Base-by-base conservation (phyloP, 1,139 yeast genomes). In the Geotrichum carabidarum region DNA sequence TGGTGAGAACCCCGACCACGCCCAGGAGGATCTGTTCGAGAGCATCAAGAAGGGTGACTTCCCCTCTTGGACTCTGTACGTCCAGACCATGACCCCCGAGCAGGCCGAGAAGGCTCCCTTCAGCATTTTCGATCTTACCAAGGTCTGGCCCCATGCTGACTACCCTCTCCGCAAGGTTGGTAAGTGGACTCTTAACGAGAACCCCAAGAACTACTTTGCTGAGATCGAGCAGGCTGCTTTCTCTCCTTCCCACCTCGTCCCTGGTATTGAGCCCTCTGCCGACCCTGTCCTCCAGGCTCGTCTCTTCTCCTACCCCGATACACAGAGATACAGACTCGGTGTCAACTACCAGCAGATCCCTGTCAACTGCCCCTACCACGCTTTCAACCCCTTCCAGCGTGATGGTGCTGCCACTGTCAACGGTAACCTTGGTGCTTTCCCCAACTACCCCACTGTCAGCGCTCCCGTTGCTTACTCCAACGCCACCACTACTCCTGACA, bases 271-370 rank as follows among this genome's bases (percentile, higher is more conserved):
- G 71, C 80, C 95, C 51, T 82, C 90, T 49, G 90, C 90, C 63
- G 95, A 87, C 69, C 94, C 95, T 50, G 95, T 87, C 50, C 77
- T 87, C 70, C 95, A 87, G 74, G 81, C 90, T 17, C 82, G 95
- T 73, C 76, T 87, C 63, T 87, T 86, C 73, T 84, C 95, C 40
- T 87, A 87, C 74, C 83, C 91, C 57, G 95, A 87, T 73, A 86
- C 95, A 54, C 95, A 86, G 59, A 70, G 77, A 46, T 80, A 82
- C 74, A 77, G 87, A 67, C 75, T 84, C 65, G 91, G 91, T 55
- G 69, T 78, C 55, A 84, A 84, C 75, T 84, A 82, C 74, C 77
- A 80, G 59, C 87, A 83, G 71, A 81, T 84, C 61, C 91, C 91
- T 47, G 86, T 84, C 65, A 84, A 84, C 71, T 81, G 86, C 61